Evolutionary conservation across 148 eudicot species (phyloP), one percentile per base, ranked within the genome.

Genomic region (Rhododendron mucronatum): DNA sequence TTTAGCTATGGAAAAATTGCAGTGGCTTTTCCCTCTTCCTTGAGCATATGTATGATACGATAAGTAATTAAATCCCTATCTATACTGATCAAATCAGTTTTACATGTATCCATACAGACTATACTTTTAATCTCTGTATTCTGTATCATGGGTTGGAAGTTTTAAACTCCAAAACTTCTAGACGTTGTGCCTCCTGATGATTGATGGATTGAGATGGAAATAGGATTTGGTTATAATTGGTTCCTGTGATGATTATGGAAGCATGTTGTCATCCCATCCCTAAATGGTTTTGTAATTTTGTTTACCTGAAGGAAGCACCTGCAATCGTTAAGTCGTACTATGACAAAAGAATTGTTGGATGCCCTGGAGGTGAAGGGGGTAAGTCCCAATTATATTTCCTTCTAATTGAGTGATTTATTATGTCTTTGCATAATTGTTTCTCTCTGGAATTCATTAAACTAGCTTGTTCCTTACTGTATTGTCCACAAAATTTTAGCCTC

Each of bases 321-420:
- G 95, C 98, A 83, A 84, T 95, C 87, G 87, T 96, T 41, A 87
- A 93, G 84, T 96, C 98, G 59, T 88, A 88, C 89, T 94, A 87
- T 84, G 94, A 90, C 91, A 91, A 83, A 90, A 93, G 98, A 89
- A 96, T 94, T 86, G 95, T 96, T 75, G 96, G 98, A 78, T 96
- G 98, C 90, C 98, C 96, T 77, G 98, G 98, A 45, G 98, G 89
- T 76, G 95, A 96, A 91, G 98, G 95, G 86, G 96, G 98, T 95
- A 69, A 84, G 94, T 87, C 15, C 21, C 4, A 39, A 20, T 83
- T 44, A 82, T 59, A 37, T 80, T 28, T 41, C 28, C 39, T 65
- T 59, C 0, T 39, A 23, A 59, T 57, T 39, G 2, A 13, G 30
- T 14, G 15, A 33, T 83, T 28, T 20, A n/a, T n/a, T 23, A 5